Base-by-base conservation (phyloP, 768 basidiomycete genomes). In the Xerocomellus dryophilus region DNA sequence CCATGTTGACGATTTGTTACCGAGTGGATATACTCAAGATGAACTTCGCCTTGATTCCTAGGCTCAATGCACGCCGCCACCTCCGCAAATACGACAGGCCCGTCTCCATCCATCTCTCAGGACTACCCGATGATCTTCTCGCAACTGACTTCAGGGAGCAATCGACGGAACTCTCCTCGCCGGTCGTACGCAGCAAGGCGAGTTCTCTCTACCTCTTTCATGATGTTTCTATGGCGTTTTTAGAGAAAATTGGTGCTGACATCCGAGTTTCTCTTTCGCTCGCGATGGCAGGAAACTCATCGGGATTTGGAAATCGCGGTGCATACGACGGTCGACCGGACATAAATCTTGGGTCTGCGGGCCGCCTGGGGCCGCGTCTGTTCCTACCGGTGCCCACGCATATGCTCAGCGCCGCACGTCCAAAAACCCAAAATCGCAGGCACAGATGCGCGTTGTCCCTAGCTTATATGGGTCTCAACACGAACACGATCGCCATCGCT, bases 31-130 rank as follows among this genome's bases (percentile, higher is more conserved):
- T 6, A n/a, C 53, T 53, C 14, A 43, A 38, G 32, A 47, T 47
- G 18, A 44, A 14, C 7, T 10, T 6, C 25, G 5, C 25, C 27
- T 29, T 29, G 27, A 9, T 29, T 29, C 50, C 9, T 52, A 73
- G 78, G 25, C 72, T 83, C 35, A 83, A 83, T 49, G 76, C 78
- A 12, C 73, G 81, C 1, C 66, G 71, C 39, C 61, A 65, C 1
- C 71, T 81, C 21, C 75, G 76, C 34, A 66, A 60, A 41, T 50
- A 66, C 6, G 69, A 71, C 2, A 71, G 72, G 15, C 62, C 68
- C 1, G 61, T 76, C 14, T 78, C 80, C 6, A 74, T 81, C 41
- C 74, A 76, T 45, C 71, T 81, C 29, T 76, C 74, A 3, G 68
- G 71, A 18, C 61, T 77, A 5, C 69, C 71, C 5, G 40, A 34